phyloP scores from a whole-genome alignment of 805 yeast genomes.

The Pichia sporocuriosa region DNA sequence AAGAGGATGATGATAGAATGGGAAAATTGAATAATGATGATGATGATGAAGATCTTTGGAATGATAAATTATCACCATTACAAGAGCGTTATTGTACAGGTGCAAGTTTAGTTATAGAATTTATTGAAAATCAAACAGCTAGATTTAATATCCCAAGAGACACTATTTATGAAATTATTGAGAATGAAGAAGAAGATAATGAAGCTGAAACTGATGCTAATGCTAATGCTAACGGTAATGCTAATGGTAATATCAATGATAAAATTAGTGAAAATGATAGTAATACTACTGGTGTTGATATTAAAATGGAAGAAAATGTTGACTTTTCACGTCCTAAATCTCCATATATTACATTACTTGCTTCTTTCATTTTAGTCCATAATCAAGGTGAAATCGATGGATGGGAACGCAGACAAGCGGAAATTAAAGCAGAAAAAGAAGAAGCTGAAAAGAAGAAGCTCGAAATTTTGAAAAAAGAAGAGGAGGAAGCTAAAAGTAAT shows the following conservation, averaged over 20 bases:
- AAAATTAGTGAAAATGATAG: background rate
- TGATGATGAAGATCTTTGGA: conserved; percentile 30
- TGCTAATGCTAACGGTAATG: conserved; percentile 8
- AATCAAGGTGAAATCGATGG: conserved; percentile 42
- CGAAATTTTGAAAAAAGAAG: conserved; percentile 16
- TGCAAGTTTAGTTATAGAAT: conserved; percentile 80
- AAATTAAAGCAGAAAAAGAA: conserved; percentile 21
- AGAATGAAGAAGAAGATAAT: conserved; percentile 18
- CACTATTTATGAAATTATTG: conserved; percentile 58
- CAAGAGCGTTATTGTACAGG: conserved; percentile 63
- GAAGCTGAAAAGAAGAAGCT: conserved; percentile 21
- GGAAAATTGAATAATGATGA: conserved; percentile 14
- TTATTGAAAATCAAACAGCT: conserved; percentile 67
- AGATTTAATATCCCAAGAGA: conserved; percentile 73
- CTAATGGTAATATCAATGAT: conserved; percentile 11
- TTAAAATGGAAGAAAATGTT: conserved; percentile 15
- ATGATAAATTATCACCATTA: conserved; percentile 63
- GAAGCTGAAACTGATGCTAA: conserved; percentile 9
- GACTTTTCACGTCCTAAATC: conserved; percentile 7
- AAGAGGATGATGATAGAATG: conserved; percentile 10
- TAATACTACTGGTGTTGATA: conserved; percentile 17
- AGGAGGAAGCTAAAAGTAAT: conserved; percentile 15
- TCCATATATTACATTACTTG: conserved; percentile 34
- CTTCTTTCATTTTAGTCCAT: conserved; percentile 46
- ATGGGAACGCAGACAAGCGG: conserved; percentile 33